Evolutionary conservation across 2,329 filamentous ascomycete species (phyloP), one percentile per base, ranked within the genome.

Genomic region (Cyclaneusma minus): DNA sequence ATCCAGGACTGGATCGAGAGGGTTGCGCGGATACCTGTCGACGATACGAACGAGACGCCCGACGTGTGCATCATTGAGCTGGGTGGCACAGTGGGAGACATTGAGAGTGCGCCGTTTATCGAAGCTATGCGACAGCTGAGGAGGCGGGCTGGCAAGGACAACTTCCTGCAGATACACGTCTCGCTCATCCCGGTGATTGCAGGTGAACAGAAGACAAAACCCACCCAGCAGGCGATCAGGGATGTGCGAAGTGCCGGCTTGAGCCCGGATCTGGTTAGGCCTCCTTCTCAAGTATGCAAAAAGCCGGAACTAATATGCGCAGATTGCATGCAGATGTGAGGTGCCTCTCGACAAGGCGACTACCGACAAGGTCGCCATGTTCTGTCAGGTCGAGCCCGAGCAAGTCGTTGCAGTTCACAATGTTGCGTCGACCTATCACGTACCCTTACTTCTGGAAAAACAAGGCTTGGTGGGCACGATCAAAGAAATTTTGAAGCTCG

Each of bases 241-340:
- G 71, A 79, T 42, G 74, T 85, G 35, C 76, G 87, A 35, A 85
- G 79, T 46, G 77, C 80, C 35, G 84, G 84, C 46, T 54, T 68
- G 26, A 35, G 37, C n/a, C 41, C 41, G 21, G 41, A 44, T 33
- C 30, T 44, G 27, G 38, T 40, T 30, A 21, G 36, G 24, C 24
- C 4, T 13, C 13, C 8, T 15, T 10, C 21, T 21, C 15, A 22
- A n/a, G n/a, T n/a, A n/a, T n/a, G n/a, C n/a, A n/a, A n/a, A n/a
- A n/a, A n/a, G n/a, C n/a, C n/a, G n/a, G 16, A 8, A 10, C 35
- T 45, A 36, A 44, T 27, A 13, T 4, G 6, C 19, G 23, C 35
- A 81, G 77, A 89, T 95, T 55, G 89, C 87, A 9, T 95, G 89
- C 49, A 81, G 89, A 28, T 95, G 87, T 50, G 77, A 87, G 44